Conservation (phyloP, 371 early-diverging fungal genomes). For the Nematocida sp. region DNA sequence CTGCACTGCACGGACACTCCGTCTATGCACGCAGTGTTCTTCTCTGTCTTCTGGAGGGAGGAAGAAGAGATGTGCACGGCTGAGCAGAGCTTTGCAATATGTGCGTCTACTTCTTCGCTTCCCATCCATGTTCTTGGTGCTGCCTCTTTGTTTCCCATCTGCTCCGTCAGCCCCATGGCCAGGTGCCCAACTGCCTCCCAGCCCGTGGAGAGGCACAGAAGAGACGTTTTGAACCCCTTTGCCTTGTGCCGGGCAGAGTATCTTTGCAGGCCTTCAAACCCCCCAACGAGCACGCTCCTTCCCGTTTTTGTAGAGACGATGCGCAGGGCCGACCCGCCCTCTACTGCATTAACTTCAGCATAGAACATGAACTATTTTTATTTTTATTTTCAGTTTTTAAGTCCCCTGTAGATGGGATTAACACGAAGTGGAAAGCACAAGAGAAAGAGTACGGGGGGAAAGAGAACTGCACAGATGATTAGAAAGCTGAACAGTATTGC, state of each 20-base stretch:
- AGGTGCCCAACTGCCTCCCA: slow-evolving; percentile 18
- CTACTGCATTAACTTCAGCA: slow-evolving; percentile 7
- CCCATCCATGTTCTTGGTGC: neutral
- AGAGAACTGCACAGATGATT: slow-evolving; percentile 89
- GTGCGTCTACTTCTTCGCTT: neutral
- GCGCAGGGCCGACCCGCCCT: slow-evolving; percentile 1
- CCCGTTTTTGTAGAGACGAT: slow-evolving; percentile 19
- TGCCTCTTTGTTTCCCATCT: slow-evolving; percentile 1
- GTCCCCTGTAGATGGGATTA: slow-evolving; percentile 60
- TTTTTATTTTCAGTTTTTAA: slow-evolving; percentile 50
- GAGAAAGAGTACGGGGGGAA: slow-evolving; percentile 90
- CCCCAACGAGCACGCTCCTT: slow-evolving; percentile 12
- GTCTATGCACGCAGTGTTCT: neutral
- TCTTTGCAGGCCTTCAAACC: slow-evolving; percentile 49
- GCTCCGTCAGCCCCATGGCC: neutral
- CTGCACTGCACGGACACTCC: neutral
- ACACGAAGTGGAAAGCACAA: slow-evolving; percentile 71
- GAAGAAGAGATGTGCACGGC: neutral
- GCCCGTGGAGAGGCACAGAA: neutral
- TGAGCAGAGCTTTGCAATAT: neutral
- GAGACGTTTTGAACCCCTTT: neutral
- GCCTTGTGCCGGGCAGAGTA: slow-evolving; percentile 5
- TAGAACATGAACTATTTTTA: slow-evolving; percentile 22
- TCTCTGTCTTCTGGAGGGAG: neutral
- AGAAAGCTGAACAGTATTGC: slow-evolving; percentile 97